Percentiles rank a stretch among this genome's conserved stretches.
These are phyloP conservation scores for Cinnamomum chago DNA, from an alignment of 164 flowering plant species.

Conservation along the genomic window DNA sequence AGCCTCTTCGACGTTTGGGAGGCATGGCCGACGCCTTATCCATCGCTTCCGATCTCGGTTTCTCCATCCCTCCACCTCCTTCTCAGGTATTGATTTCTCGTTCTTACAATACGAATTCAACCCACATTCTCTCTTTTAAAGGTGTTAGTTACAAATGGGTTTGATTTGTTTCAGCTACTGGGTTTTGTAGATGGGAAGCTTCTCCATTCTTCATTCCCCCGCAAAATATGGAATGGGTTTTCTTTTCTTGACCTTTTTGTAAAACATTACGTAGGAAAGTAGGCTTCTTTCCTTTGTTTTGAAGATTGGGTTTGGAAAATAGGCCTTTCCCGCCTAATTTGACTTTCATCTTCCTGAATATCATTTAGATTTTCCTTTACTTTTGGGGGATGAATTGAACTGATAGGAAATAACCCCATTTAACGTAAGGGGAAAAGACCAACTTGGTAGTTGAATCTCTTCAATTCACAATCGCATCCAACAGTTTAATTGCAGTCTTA, in stretches of 20 bases:
- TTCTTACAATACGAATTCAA: background rate
- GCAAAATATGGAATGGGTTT: too few species aligned
- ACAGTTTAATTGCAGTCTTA: background rate
- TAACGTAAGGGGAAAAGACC: background rate
- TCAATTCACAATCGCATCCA: background rate
- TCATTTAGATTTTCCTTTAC: background rate
- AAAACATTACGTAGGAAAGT: background rate
- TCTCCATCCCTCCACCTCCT: conserved; percentile 38
- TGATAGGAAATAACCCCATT: background rate
- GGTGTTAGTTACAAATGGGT: background rate
- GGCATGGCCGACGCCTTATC: conserved; percentile 96
- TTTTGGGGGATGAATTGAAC: background rate
- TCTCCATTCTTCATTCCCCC: too few species aligned
- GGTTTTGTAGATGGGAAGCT: background rate
- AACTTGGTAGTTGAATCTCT: background rate
- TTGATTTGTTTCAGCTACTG: background rate
- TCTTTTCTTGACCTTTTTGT: background rate
- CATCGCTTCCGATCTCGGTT: conserved; percentile 87
- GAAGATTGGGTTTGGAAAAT: background rate
- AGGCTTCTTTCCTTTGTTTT: background rate
- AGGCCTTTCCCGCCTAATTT: background rate
- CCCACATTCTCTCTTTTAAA: background rate
- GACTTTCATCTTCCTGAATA: background rate
- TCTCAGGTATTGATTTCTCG: background rate
- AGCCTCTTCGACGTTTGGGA: conserved; percentile 71